Percentiles rank a stretch among this genome's conserved stretches.
phyloP scores from a whole-genome alignment of 1,284 basidiomycete genomes.

The Boletus subluridellus region DNA sequence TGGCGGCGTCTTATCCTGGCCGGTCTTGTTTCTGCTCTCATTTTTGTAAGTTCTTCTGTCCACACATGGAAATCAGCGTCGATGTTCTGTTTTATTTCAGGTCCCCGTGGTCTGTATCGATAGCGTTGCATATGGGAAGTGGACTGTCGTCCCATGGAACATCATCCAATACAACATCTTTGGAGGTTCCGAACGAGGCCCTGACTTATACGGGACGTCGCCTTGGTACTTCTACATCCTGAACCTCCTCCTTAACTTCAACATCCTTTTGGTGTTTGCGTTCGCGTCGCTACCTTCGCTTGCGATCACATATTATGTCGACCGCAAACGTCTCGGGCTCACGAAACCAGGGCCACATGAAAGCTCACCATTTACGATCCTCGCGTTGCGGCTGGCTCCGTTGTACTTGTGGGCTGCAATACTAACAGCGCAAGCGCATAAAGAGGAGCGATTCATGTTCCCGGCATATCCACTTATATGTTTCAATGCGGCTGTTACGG shows the following conservation, averaged over 20 bases:
- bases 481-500: conserved; percentile 87
- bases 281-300: conserved; percentile 78
- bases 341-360: conserved; percentile 51
- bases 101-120: conserved; percentile 80
- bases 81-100: conserved; percentile 40
- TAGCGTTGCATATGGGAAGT: conserved; percentile 81
- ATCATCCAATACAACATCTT: conserved; percentile 95
- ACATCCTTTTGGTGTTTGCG: conserved; percentile 79
- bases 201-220: conserved; percentile 91
- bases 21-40: conserved; percentile 53
- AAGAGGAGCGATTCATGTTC: conserved; percentile 98
- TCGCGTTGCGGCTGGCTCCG: conserved; percentile 75
- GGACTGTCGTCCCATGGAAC: conserved; percentile 85
- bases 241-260: conserved; percentile 93
- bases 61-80: neutral
- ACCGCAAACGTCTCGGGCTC: conserved; percentile 76
- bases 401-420: conserved; percentile 89
- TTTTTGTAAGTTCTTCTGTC: conserved; percentile 59
- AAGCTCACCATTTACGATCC: conserved; percentile 74
- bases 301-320: conserved; percentile 69
- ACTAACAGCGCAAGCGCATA: conserved; percentile 83
- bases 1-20: conserved; percentile 61
- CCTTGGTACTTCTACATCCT: conserved; percentile 80
- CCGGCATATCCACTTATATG: conserved; percentile 90
- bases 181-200: conserved; percentile 71